Evolutionary conservation across 345 rosid genomes (phyloP).

Genomic region (Arabidopsis suecica): DNA sequence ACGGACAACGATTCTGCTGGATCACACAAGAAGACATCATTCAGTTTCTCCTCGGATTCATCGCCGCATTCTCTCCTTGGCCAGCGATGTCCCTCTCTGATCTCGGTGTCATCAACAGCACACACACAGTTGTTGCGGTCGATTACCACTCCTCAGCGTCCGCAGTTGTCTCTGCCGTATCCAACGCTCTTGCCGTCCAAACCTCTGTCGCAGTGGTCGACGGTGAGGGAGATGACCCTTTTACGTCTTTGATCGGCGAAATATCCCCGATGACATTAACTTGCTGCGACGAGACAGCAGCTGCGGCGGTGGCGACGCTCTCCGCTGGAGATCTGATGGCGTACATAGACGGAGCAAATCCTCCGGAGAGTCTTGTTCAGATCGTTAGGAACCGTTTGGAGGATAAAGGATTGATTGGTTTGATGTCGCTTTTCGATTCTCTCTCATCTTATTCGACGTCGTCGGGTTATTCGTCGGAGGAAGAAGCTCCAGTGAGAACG

Average conservation of each 20-base stretch:
- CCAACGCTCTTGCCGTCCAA: slow-evolving; percentile 54
- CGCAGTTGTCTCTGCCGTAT: slow-evolving; percentile 56
- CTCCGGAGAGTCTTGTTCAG: slow-evolving; percentile 73
- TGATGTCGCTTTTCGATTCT: slow-evolving; percentile 56
- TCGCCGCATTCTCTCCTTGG: slow-evolving; percentile 74
- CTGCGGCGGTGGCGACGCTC: slow-evolving; percentile 74
- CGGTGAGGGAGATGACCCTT: slow-evolving; percentile 53
- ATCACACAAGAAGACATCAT: slow-evolving; percentile 85
- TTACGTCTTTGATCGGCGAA: slow-evolving; percentile 68
- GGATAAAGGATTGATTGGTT: slow-evolving; percentile 52
- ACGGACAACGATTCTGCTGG: slow-evolving; percentile 87
- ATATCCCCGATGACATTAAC: slow-evolving; percentile 73
- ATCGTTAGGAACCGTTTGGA: slow-evolving; percentile 59
- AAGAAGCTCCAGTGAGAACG: slow-evolving; percentile 54
- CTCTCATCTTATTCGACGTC: slow-evolving; percentile 25
- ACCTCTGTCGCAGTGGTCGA: slow-evolving; percentile 82
- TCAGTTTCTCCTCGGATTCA: slow-evolving; percentile 72
- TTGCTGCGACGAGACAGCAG: slow-evolving; percentile 68
- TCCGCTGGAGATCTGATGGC: slow-evolving; percentile 84
- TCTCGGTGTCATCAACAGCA: slow-evolving; percentile 60
- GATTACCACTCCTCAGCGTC: slow-evolving; percentile 74
- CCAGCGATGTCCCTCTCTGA: slow-evolving; percentile 69
- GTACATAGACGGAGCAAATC: slow-evolving; percentile 82
- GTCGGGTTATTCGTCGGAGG: slow-evolving; percentile 62
- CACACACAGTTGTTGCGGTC: slow-evolving; percentile 51